phyloP scores from a whole-genome alignment of 225 moss, liverwort and hornwort genomes.

The Polytrichum formosum region DNA sequence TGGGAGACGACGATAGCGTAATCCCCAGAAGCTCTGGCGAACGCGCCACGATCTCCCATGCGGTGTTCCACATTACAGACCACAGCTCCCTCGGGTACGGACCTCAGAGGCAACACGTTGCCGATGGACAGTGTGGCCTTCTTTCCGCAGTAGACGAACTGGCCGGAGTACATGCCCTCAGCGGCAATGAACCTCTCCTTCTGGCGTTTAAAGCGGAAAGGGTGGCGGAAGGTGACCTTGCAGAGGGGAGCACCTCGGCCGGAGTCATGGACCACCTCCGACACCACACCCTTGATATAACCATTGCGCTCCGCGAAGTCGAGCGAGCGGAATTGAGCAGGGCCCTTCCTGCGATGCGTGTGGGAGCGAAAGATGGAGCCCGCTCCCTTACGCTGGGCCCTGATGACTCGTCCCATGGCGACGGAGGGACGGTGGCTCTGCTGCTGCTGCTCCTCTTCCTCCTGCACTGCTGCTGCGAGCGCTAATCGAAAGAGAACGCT shows the following conservation, averaged over 20 bases:
- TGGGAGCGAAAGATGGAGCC: constrained; percentile 73
- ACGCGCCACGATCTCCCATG: constrained; percentile 81
- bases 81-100: constrained; percentile 78
- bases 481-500: too few species aligned
- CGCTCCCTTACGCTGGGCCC: constrained; percentile 84
- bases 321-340: constrained; percentile 65
- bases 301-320: constrained; percentile 79
- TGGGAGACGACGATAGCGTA: constrained; percentile 90
- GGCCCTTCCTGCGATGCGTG: constrained; percentile 68
- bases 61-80: constrained; percentile 92
- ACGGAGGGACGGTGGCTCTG: constrained; percentile 10
- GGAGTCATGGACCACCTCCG: constrained; percentile 60
- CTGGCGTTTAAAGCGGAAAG: constrained; percentile 82
- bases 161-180: constrained; percentile 90
- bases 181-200: constrained; percentile 87
- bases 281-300: constrained; percentile 79
- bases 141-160: constrained; percentile 90
- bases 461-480: too few species aligned
- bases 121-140: constrained; percentile 78
- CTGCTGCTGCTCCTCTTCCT: too few species aligned
- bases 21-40: constrained; percentile 75
- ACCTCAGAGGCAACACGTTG: constrained; percentile 73
- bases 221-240: constrained; percentile 63
- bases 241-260: constrained; percentile 56
- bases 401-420: constrained; percentile 75